These are phyloP conservation scores for Pugionium dolabratum DNA, from an alignment of 345 rosid genomes.

Conservation along the genomic window DNA sequence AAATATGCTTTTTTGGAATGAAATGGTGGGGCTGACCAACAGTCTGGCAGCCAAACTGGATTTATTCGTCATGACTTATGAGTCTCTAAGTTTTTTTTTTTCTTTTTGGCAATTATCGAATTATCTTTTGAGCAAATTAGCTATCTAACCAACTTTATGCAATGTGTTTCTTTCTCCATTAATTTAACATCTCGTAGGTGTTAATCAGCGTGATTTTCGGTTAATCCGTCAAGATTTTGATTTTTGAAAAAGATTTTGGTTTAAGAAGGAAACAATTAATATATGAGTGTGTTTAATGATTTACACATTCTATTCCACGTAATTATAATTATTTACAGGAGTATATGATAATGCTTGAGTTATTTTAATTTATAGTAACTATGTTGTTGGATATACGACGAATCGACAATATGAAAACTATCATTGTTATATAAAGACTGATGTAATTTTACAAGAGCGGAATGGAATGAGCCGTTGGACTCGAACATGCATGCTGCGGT, in stretches of 20 bases:
- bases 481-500: slow-evolving; percentile 17
- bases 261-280: slow-evolving; percentile 16
- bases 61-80: slow-evolving; percentile 17
- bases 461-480: slow-evolving; percentile 35
- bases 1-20: background rate
- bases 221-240: slow-evolving; percentile 11
- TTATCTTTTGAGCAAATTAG: background rate
- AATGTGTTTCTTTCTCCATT: background rate
- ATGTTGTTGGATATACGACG: slow-evolving; percentile 11
- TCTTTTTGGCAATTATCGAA: background rate
- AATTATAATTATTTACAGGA: background rate
- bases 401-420: no score
- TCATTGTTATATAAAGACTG: slow-evolving; percentile 8
- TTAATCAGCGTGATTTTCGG: slow-evolving; percentile 36
- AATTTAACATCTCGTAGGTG: slow-evolving; percentile 28
- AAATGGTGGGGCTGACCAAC: slow-evolving; percentile 31
- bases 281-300: background rate
- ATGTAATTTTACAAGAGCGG: slow-evolving; percentile 11
- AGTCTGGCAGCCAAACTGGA: slow-evolving; percentile 43
- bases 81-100: background rate
- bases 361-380: slow-evolving; percentile 1
- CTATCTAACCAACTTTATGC: background rate
- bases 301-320: background rate
- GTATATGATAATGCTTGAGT: background rate
- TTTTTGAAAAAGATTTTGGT: slow-evolving; percentile 5